Percentiles rank a stretch among this genome's conserved stretches.
These are phyloP conservation scores for Cenchrus americanus DNA, from an alignment of 176 grass and related monocot species.

Conservation along the genomic window DNA sequence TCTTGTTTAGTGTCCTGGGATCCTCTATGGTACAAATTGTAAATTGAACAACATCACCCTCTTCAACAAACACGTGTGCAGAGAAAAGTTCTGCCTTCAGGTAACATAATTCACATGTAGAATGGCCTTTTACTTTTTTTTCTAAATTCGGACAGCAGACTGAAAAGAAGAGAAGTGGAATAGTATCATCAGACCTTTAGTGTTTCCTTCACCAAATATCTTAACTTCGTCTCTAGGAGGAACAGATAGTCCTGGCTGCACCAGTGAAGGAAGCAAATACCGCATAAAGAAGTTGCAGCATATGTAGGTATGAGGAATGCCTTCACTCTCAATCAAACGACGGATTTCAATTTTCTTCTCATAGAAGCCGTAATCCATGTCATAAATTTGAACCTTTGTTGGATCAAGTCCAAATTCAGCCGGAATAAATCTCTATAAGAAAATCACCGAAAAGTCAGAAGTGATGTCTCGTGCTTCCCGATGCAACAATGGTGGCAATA, in stretches of 20 bases:
- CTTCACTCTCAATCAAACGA: conserved; percentile 62
- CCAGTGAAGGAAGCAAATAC: conserved; percentile 84
- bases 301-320: conserved; percentile 89
- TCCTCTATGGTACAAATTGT: conserved; percentile 77
- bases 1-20: conserved; percentile 80
- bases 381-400: conserved; percentile 70
- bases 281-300: conserved; percentile 89
- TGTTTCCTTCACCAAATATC: conserved; percentile 79
- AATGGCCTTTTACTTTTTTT: conserved; percentile 11
- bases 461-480: not conserved
- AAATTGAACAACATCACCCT: conserved; percentile 77
- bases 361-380: conserved; percentile 85
- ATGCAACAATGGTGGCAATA: not conserved
- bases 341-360: conserved; percentile 78
- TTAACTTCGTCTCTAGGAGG: conserved; percentile 85
- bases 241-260: conserved; percentile 75
- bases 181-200: conserved; percentile 58
- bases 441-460: conserved; percentile 19
- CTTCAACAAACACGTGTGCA: conserved; percentile 76
- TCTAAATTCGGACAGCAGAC: conserved; percentile 16
- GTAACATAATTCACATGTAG: conserved; percentile 9
- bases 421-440: conserved; percentile 84
- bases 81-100: conserved; percentile 34
- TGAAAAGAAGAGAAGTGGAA: not conserved
- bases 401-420: conserved; percentile 89